Evolutionary conservation across 768 basidiomycete species (phyloP), one percentile per base, ranked within the genome.

Genomic region (Gloeophyllum trabeum): DNA sequence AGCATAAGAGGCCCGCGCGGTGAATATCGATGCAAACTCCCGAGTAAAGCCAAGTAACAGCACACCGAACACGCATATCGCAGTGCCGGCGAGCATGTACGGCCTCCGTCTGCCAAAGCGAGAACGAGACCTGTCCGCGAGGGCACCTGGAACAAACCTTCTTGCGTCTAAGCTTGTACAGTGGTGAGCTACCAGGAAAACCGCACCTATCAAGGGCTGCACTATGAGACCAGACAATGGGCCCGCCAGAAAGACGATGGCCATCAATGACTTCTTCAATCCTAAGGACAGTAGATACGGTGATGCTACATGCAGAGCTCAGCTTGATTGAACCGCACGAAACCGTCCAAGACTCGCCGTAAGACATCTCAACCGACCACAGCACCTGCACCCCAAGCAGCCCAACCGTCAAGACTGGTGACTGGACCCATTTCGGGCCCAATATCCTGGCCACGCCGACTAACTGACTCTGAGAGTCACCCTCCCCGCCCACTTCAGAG

Each of bases 301-400:
- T 0, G 91, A 78, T n/a, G 75, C 79, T 79, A 39, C 7, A 19
- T 16, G 19, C 12, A 13, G n/a, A 1, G 39, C 7, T n/a, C 21
- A 43, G n/a, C 18, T 10, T 22, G 35, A 24, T 18, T 12, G 22
- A 6, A 14, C 21, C 4, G 22, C 16, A n/a, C 24, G 3, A 34
- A 35, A 40, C 35, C 36, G 10, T 13, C 5, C 34, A 18, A 22
- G 7, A 39, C 52, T 25, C 42, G 62, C 86, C 89, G 47, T 94
- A 92, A 0, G 87, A 82, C 88, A 96, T 92, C 54, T 96, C 92
- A 10, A 94, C 81, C 1, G 83, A 84, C 93, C 93, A 96, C 37
- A 94, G 75, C 46, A 90, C 76, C 57, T 89, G 86, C 1, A 93
- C 79, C 4, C 92, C 92, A 2, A 90, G 60, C 40, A 93, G 62